These are phyloP conservation scores for Wickerhamomyces ciferrii DNA, from an alignment of 805 yeast genomes.

Conservation along the genomic window DNA sequence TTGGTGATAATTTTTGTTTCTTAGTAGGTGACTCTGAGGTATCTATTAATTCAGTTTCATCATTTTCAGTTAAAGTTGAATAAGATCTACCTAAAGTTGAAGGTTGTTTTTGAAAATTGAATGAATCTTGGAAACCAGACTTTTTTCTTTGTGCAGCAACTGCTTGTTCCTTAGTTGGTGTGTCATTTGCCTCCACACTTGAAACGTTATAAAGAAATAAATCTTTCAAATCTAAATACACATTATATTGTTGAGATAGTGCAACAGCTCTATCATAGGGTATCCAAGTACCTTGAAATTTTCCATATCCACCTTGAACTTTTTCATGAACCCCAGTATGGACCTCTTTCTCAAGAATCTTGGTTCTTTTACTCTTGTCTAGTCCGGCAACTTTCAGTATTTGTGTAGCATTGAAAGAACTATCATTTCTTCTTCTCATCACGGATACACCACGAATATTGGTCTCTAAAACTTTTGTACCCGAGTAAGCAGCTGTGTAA, in stretches of 20 bases:
- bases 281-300: constrained; percentile 86
- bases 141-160: constrained; percentile 31
- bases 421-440: constrained; percentile 72
- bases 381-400: constrained; percentile 71
- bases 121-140: constrained; percentile 7
- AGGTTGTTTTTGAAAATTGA: constrained; percentile 16
- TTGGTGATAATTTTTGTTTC: constrained; percentile 19
- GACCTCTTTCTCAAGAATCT: constrained; percentile 68
- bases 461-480: constrained; percentile 81
- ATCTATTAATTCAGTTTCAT: constrained; percentile 15
- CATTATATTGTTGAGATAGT: constrained; percentile 51
- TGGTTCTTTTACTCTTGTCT: constrained; percentile 73
- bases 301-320: constrained; percentile 80
- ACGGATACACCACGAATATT: constrained; percentile 63
- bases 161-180: constrained; percentile 46
- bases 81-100: constrained; percentile 17
- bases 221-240: constrained; percentile 57
- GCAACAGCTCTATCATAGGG: constrained; percentile 64
- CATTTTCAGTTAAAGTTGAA: constrained; percentile 29
- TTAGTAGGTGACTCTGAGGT: constrained; percentile 32
- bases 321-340: constrained; percentile 67
- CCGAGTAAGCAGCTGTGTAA: constrained; percentile 73
- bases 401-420: constrained; percentile 83
- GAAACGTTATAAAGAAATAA: constrained; percentile 46
- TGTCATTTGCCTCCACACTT: constrained; percentile 26